phyloP scores from a whole-genome alignment of 495 filamentous ascomycete species.

The Neurospora sp. region DNA sequence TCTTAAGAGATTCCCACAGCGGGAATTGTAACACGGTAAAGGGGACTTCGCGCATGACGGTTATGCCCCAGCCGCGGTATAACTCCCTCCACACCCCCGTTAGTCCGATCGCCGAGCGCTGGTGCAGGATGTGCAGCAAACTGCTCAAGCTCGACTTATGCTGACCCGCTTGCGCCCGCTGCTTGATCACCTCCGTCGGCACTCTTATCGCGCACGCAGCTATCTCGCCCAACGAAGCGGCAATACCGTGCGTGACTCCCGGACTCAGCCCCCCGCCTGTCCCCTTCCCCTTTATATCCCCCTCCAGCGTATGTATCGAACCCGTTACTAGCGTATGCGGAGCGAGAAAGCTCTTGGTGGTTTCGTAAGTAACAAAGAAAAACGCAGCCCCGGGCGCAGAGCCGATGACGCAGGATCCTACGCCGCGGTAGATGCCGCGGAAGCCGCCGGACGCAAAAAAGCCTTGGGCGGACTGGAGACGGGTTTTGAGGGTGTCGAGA shows the following conservation, averaged over 20 bases:
- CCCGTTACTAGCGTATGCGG: too few relatives aligned
- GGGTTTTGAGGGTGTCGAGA: constrained; percentile 86
- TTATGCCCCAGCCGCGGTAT: constrained; percentile 84
- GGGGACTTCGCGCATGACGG: constrained; percentile 89
- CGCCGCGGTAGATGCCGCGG: constrained; percentile 59
- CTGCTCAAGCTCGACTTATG: constrained; percentile 41
- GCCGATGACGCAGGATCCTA: constrained; percentile 67
- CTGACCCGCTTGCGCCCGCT: constrained; percentile 82
- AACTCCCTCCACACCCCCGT: constrained; percentile 64
- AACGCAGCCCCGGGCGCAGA: constrained; percentile 94
- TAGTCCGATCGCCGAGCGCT: constrained; percentile 31
- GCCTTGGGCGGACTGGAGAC: constrained; percentile 76
- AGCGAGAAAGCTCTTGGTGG: constrained; percentile 22
- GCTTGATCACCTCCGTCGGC: constrained; percentile 94
- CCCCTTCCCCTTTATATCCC: neutral
- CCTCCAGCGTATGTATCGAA: neutral
- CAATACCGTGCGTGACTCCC: constrained; percentile 54
- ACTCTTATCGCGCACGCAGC: constrained; percentile 88
- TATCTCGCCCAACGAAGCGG: constrained; percentile 79
- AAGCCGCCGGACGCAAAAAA: constrained; percentile 71
- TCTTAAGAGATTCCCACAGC: constrained; percentile 89
- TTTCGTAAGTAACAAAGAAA: constrained; percentile 96
- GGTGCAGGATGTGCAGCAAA: constrained; percentile 57
- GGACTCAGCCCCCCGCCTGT: constrained; percentile 4
- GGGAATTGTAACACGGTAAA: constrained; percentile 97